phyloP scores from a whole-genome alignment of 169 alveolate genomes.

The Plasmodium cynomolgi region DNA sequence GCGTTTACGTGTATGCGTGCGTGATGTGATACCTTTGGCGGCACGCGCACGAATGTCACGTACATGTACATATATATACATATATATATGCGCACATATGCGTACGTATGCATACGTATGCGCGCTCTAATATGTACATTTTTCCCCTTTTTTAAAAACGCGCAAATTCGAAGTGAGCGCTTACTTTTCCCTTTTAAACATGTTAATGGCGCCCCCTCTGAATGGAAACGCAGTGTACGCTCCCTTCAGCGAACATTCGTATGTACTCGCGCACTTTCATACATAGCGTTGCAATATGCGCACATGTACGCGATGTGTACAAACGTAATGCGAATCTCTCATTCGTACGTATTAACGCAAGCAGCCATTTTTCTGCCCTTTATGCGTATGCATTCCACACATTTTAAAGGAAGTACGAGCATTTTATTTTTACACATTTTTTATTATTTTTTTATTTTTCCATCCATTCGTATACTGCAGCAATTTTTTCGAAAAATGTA shows the following conservation, averaged over 20 bases:
- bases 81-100: not conserved
- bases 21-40: not conserved
- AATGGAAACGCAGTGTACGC: not conserved
- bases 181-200: not conserved
- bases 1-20: not conserved
- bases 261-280: not conserved
- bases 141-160: not conserved
- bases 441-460: not conserved
- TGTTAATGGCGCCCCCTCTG: not conserved
- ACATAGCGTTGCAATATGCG: not conserved
- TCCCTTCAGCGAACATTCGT: not conserved
- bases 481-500: not conserved
- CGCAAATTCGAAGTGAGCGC: not conserved
- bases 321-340: not conserved
- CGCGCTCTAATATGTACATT: not conserved
- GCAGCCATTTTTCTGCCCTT: not conserved
- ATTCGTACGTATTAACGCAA: not conserved
- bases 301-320: not conserved
- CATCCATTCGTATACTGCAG: not conserved
- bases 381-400: not conserved
- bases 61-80: not conserved
- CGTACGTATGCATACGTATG: not conserved
- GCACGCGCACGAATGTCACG: not conserved
- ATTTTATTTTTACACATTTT: not conserved
- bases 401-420: not conserved